Percentiles rank a stretch among this genome's conserved stretches.
Evolutionary conservation across 2,329 filamentous ascomycete species (phyloP).

Genomic region (Coccinonectria pachysandricola): DNA sequence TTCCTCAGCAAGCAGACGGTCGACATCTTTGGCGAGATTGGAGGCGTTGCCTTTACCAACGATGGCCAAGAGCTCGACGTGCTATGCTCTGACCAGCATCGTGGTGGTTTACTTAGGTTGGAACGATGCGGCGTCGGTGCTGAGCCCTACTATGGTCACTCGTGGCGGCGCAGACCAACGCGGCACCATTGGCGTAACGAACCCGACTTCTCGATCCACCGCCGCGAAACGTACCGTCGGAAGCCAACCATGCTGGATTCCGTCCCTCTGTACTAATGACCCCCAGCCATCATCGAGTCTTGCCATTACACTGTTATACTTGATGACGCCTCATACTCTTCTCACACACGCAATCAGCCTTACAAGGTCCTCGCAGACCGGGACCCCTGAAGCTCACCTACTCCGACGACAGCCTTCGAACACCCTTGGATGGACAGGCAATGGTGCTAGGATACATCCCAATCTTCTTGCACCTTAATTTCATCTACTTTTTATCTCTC

Average conservation of each 20-base stretch:
- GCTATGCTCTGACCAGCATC: constrained; percentile 52
- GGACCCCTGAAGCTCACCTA: too few species aligned
- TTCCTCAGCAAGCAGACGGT: constrained; percentile 58
- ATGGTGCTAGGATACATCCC: too few species aligned
- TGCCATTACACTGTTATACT: too few species aligned
- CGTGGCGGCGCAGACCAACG: constrained; percentile 7
- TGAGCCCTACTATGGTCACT: constrained; percentile 15
- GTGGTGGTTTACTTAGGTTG: constrained; percentile 58
- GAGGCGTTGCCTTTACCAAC: constrained; percentile 55
- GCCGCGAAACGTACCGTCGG: constrained; percentile 9
- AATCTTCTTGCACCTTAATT: too few species aligned
- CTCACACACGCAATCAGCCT: too few species aligned
- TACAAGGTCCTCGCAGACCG: too few species aligned
- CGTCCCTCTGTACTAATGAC: constrained; percentile 2
- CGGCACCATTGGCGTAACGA: constrained; percentile 7
- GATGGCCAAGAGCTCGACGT: constrained; percentile 59
- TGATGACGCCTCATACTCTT: too few species aligned
- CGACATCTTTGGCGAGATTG: constrained; percentile 67
- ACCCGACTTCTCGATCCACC: constrained; percentile 3
- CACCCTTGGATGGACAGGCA: too few species aligned
- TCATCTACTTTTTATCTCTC: too few species aligned
- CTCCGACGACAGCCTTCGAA: too few species aligned
- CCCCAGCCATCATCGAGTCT: not conserved
- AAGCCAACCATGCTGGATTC: constrained; percentile 9
- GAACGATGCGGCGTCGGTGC: constrained; percentile 32